Evolutionary conservation across 2,329 filamentous ascomycete genomes (phyloP), one percentile per base, ranked within the genome.

Genomic region (Diaporthe helianthi): DNA sequence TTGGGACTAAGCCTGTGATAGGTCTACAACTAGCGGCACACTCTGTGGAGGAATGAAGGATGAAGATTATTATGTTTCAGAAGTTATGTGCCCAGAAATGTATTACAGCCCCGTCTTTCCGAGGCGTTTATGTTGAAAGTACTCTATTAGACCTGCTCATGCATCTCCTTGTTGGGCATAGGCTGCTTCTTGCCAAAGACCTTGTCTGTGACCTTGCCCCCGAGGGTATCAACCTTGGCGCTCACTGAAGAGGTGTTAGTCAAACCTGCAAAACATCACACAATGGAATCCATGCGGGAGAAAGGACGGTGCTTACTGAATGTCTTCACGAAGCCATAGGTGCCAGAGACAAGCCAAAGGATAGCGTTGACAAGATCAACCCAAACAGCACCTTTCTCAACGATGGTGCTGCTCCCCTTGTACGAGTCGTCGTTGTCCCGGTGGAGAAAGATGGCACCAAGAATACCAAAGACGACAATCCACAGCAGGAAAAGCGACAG

Each of bases 371-470:
- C 82, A 31, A 93, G 76, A 76, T 93, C 90, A 31, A 93, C 79
- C 89, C 90, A 93, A 3, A 92, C 90, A 2, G 90, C 90, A 71
- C 86, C 83, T 80, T 91, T 90, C 92, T 93, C 93, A 8, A 76
- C 64, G 4, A 76, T 71, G 0, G 81, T 82, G 71, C 77, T 82
- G 53, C 76, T 78, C 36, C 81, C 82, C 76, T 84, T 79, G 77
- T 83, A 84, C 49, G 78, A 74, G 67, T 87, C 82, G 41, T 82
- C 80, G 69, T 90, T 84, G 67, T 84, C 84, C 61, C 87, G 84
- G 41, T 83, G 78, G 69, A 93, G 87, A 79, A 91, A 94, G 80
- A 93, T 88, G 71, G 84, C 86, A 17, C 89, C 92, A 73, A 94
- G 93, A 70, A 92, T 85, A 33, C 90, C 92, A 76, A 93, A 93